phyloP scores from a whole-genome alignment of 257 asterid genomes.

The Penstemon davidsonii region DNA sequence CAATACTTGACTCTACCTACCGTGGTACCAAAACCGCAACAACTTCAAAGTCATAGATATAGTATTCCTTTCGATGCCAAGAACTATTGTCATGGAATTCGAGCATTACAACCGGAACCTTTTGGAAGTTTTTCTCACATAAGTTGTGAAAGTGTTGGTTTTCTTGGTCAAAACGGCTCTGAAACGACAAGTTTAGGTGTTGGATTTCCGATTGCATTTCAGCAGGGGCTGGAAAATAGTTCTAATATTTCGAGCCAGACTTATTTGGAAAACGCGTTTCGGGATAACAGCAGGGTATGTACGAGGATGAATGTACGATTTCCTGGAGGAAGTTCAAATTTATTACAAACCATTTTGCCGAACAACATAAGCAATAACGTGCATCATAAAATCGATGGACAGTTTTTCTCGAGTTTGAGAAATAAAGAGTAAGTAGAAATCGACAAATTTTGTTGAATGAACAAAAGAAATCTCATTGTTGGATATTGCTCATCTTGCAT shows the following conservation, averaged over 20 bases:
- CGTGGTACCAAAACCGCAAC: slow-evolving; percentile 26
- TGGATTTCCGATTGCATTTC: slow-evolving; percentile 30
- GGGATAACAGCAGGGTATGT: slow-evolving; percentile 12
- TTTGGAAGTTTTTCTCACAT: slow-evolving; percentile 28
- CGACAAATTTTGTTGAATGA: neutral
- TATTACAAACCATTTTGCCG: slow-evolving; percentile 18
- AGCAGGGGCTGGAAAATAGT: slow-evolving; percentile 25
- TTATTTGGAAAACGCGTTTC: slow-evolving; percentile 22
- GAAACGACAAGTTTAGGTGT: slow-evolving; percentile 9
- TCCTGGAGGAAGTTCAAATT: slow-evolving; percentile 18
- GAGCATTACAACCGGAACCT: slow-evolving; percentile 18
- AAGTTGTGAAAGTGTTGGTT: slow-evolving; percentile 23
- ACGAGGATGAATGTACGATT: slow-evolving; percentile 24
- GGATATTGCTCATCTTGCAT: neutral
- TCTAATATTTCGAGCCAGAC: slow-evolving; percentile 30
- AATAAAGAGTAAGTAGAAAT: slow-evolving; percentile 10
- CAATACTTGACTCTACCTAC: slow-evolving; percentile 32
- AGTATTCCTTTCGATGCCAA: slow-evolving; percentile 26
- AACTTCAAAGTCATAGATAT: slow-evolving; percentile 29
- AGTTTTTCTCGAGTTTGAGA: slow-evolving; percentile 6
- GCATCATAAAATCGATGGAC: slow-evolving; percentile 14
- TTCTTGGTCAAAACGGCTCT: slow-evolving; percentile 23
- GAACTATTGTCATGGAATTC: slow-evolving; percentile 21
- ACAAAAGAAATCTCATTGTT: neutral
- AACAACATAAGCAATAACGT: neutral